Evolutionary conservation across 495 filamentous ascomycete species (phyloP).

Genomic region (Aspergillus baeticus): DNA sequence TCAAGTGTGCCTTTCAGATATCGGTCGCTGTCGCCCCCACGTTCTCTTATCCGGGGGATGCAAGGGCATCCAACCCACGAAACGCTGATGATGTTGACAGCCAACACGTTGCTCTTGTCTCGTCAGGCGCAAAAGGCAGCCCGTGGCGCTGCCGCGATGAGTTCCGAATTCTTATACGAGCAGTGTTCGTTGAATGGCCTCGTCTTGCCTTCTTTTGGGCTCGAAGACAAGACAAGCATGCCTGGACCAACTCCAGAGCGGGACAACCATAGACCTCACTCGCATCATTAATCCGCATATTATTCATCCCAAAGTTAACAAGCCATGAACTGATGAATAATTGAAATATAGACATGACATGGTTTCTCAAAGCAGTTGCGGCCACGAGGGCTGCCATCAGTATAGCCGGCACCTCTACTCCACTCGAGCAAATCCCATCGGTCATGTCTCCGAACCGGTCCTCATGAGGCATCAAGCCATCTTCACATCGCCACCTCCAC

Average conservation of each 20-base stretch:
- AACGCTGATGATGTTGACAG: neutral
- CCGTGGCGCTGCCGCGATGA: neutral
- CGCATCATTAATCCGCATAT: neutral
- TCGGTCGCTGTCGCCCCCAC: conserved; percentile 3
- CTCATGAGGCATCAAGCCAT: neutral
- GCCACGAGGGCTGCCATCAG: neutral
- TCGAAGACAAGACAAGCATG: neutral
- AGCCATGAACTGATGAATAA: neutral
- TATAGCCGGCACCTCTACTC: neutral
- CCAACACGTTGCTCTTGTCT: neutral
- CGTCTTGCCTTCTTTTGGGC: neutral
- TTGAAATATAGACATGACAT: neutral
- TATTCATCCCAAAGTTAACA: neutral
- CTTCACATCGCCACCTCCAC: neutral
- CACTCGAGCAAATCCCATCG: conserved; percentile 2
- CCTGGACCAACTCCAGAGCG: neutral
- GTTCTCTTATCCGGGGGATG: conserved; percentile 11
- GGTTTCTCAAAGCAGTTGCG: neutral
- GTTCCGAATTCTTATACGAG: neutral
- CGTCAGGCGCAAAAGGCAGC: conserved; percentile 3
- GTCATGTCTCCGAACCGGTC: neutral
- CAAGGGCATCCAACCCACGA: neutral
- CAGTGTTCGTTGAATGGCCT: neutral
- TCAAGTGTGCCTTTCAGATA: neutral
- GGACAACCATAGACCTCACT: neutral